phyloP scores from a whole-genome alignment of 2,329 filamentous ascomycete species.

The Arthrobotrys megalospora region DNA sequence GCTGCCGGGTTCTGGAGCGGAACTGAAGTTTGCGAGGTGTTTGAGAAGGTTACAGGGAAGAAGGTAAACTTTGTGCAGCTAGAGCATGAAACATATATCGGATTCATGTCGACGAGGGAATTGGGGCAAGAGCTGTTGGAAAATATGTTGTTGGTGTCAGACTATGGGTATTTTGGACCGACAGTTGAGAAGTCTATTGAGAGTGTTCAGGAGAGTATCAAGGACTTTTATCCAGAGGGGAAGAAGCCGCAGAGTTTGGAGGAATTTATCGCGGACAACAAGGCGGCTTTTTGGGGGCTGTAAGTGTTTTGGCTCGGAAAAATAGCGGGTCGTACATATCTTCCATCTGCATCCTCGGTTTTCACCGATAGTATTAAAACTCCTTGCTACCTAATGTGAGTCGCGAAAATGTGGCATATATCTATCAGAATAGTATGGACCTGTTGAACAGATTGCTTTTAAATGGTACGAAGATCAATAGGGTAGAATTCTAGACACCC shows the following conservation, averaged over 20 bases:
- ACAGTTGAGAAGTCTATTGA: conserved; percentile 66
- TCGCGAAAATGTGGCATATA: no score
- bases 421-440: no score
- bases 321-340: no score
- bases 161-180: conserved; percentile 70
- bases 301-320: no score
- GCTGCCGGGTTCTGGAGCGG: conserved; percentile 42
- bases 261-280: conserved; percentile 43
- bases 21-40: conserved; percentile 49
- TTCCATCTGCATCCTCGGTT: no score
- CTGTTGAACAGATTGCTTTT: no score
- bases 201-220: conserved; percentile 37
- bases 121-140: conserved; percentile 68
- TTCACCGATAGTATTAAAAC: no score
- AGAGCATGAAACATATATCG: conserved; percentile 67
- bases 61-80: conserved; percentile 63
- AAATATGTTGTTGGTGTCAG: conserved; percentile 69
- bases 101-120: conserved; percentile 65
- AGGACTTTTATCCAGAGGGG: conserved; percentile 25
- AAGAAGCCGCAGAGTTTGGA: conserved; percentile 43
- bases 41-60: conserved; percentile 58
- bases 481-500: no score
- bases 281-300: conserved; percentile 23
- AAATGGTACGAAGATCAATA: no score
- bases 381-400: no score